Evolutionary conservation across 495 filamentous ascomycete species (phyloP).

Genomic region (Daldinia bambusicola): DNA sequence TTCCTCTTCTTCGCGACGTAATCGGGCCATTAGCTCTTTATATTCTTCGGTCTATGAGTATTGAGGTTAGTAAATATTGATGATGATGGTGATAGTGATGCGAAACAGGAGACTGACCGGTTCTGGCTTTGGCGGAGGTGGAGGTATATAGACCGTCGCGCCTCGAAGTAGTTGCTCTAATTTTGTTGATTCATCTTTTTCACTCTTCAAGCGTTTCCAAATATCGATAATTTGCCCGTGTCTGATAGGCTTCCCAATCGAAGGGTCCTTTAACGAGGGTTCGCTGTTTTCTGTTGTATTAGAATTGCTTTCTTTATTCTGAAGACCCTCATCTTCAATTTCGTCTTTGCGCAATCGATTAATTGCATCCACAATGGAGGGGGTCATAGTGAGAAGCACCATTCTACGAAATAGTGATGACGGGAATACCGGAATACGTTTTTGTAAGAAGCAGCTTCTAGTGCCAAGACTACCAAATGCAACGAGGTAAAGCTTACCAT

Average conservation of each 20-base stretch:
- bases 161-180: constrained; percentile 76
- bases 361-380: constrained; percentile 73
- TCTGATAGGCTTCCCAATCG: constrained; percentile 75
- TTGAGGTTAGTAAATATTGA: constrained; percentile 38
- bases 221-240: constrained; percentile 80
- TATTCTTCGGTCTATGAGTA: constrained; percentile 78
- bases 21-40: constrained; percentile 85
- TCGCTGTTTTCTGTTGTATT: constrained; percentile 44
- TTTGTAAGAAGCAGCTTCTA: not conserved
- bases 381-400: constrained; percentile 82
- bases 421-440: not conserved
- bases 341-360: constrained; percentile 48
- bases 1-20: constrained; percentile 82
- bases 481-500: constrained; percentile 10
- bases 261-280: constrained; percentile 57
- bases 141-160: constrained; percentile 77
- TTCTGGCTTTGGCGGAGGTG: constrained; percentile 79
- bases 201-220: constrained; percentile 63
- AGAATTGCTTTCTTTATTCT: constrained; percentile 12
- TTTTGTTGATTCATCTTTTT: constrained; percentile 47
- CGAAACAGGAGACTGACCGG: constrained; percentile 66
- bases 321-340: not conserved
- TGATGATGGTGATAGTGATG: not conserved
- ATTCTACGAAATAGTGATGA: constrained; percentile 57
- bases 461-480: not conserved